Conservation (phyloP, 345 rosid species). For the Arabis alpina region DNA sequence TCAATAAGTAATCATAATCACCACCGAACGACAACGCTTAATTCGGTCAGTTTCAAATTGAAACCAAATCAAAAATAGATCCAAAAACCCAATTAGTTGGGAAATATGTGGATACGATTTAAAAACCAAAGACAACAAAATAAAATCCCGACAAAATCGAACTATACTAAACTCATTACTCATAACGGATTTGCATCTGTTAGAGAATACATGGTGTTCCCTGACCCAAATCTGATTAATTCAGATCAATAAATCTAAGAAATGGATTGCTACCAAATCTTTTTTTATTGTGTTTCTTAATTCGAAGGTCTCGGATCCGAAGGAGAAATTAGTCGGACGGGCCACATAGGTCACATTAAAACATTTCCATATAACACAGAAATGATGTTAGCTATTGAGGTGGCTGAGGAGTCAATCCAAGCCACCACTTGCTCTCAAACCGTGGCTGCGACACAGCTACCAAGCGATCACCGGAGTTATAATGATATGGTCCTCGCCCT, state of each 20-base stretch:
- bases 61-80: not conserved
- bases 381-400: not conserved
- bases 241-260: not conserved
- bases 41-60: not conserved
- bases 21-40: not conserved
- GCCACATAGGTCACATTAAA: constrained; percentile 6
- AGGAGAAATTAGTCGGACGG: not conserved
- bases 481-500: constrained; percentile 11
- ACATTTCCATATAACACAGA: constrained; percentile 3
- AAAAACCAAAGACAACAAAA: not conserved
- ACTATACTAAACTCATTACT: not conserved
- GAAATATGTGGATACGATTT: not conserved
- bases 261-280: not conserved
- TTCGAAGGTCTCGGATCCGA: not conserved
- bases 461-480: not conserved
- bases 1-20: not conserved
- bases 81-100: not conserved
- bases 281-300: constrained; percentile 2
- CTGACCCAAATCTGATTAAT: not conserved
- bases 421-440: constrained; percentile 12
- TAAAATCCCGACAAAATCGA: not conserved
- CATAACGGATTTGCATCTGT: not conserved
- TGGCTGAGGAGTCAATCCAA: constrained; percentile 7
- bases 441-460: not conserved
- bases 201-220: not conserved